Percentiles rank a stretch among this genome's conserved stretches.
Evolutionary conservation across 139 green algal species (phyloP).

Genomic region (Microglena sp.): DNA sequence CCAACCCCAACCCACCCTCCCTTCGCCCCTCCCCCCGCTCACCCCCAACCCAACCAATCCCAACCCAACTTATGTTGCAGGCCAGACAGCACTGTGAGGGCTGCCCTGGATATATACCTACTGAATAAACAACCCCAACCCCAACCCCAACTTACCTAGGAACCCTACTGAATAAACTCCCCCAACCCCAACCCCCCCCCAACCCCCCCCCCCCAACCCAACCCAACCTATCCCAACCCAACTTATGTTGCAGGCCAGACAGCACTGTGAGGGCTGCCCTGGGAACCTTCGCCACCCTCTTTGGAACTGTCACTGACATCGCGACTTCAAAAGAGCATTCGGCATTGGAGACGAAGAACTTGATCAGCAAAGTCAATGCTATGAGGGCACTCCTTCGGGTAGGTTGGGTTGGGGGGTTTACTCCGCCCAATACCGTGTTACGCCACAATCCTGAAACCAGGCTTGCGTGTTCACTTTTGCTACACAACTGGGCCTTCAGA

Average conservation of each 20-base stretch:
- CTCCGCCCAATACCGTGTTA: no score
- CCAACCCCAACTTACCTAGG: neutral
- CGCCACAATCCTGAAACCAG: no score
- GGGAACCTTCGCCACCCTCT: no score
- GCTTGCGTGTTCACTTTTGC: neutral
- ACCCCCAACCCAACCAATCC: no score
- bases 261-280: slow-evolving; percentile 9
- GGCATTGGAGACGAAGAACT: slow-evolving; percentile 1
- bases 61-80: no score
- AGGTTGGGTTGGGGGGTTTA: neutral
- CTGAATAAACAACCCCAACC: neutral
- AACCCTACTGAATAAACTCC: neutral
- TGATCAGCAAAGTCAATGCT: slow-evolving; percentile 15
- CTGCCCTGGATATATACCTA: slow-evolving; percentile 1
- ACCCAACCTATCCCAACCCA: no score
- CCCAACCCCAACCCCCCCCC: no score
- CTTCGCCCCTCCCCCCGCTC: no score
- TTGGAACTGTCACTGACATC: no score
- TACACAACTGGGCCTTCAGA: neutral
- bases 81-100: neutral
- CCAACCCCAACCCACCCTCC: no score
- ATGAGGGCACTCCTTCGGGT: neutral
- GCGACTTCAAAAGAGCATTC: slow-evolving; percentile 2
- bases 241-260: slow-evolving; percentile 10
- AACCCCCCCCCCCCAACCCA: no score